Base-by-base conservation (phyloP, 345 rosid genomes). In the Fremontodendron californicum region DNA sequence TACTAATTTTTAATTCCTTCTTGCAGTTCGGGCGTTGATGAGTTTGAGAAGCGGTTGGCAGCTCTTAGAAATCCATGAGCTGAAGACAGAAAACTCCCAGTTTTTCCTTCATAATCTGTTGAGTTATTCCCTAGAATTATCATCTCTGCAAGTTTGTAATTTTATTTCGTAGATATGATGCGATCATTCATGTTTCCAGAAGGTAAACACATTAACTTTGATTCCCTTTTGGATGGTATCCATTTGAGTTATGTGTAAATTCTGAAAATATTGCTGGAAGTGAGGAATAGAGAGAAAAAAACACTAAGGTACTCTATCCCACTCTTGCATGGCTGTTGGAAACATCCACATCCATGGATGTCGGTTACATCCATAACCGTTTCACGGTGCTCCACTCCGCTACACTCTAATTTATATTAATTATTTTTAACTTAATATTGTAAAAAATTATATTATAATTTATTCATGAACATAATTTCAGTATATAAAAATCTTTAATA, bases 11-110 rank as follows among this genome's bases (percentile, higher is more conserved):
- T 57, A 10, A 19, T 65, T 52, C 45, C 8, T 16, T 31, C 19
- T 37, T 79, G 85, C 88, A 94, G 97, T 87, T 93, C 95, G 76
- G 93, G 81, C 62, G 79, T 86, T 18, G 83, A 86, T 81, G 97
- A 89, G 69, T 86, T 94, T 31, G 97, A 94, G 89, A 87, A 94
- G 87, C 90, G 94, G 16, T 84, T 93, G 93, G 95, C 93, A 0
- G 89, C 97, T 51, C 92, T 94, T 70, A 90, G 97, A 82, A 90
- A 58, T 57, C 10, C 67, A 54, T 77, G 80, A 77, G 45, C 64
- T 25, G 52, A 40, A 42, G 19, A 43, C 19, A 11, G 51, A 23
- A 16, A 39, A 64, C 70, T 7, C 21, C 37, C 2, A 16, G 2
- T 2, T 33, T 62, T 62, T 9, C 23, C 2, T 65, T 3, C 4